phyloP scores from a whole-genome alignment of 495 filamentous ascomycete genomes.

The Hapsidospora chrysogenum region DNA sequence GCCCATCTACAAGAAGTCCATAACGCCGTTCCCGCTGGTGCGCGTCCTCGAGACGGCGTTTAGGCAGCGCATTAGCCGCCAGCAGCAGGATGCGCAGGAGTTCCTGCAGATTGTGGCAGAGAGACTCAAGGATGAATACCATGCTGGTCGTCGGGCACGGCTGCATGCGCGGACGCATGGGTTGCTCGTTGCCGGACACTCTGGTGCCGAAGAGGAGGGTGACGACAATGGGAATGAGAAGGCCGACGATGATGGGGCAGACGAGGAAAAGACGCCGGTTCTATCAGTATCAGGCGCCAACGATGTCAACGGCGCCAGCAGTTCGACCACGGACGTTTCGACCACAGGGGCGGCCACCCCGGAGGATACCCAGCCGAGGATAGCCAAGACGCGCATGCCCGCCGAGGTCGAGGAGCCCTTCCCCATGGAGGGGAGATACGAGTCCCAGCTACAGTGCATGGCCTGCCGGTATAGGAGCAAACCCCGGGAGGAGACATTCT shows the following conservation, averaged over 20 bases:
- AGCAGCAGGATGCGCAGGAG: conserved; percentile 98
- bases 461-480: conserved; percentile 80
- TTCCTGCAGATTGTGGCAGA: conserved; percentile 90
- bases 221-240: neutral
- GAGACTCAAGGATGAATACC: conserved; percentile 81
- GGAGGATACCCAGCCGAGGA: neutral
- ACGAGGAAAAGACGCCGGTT: too few relatives aligned
- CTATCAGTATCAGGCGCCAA: neutral
- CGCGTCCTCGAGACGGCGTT: conserved; percentile 70
- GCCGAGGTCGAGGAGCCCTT: conserved; percentile 46
- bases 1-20: conserved; percentile 85
- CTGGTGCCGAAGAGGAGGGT: neutral
- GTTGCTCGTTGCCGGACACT: neutral
- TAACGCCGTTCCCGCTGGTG: conserved; percentile 71
- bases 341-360: neutral
- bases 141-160: conserved; percentile 61
- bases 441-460: conserved; percentile 86
- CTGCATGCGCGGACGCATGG: conserved; percentile 17
- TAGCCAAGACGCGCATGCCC: conserved; percentile 11
- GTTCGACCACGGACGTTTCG: neutral
- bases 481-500: conserved; percentile 67
- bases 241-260: neutral
- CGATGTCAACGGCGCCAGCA: neutral
- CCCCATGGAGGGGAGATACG: conserved; percentile 69
- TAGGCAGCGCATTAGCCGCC: conserved; percentile 71